Evolutionary conservation across 345 rosid genomes (phyloP), one percentile per base, ranked within the genome.

Genomic region (Clarkia xantiana): DNA sequence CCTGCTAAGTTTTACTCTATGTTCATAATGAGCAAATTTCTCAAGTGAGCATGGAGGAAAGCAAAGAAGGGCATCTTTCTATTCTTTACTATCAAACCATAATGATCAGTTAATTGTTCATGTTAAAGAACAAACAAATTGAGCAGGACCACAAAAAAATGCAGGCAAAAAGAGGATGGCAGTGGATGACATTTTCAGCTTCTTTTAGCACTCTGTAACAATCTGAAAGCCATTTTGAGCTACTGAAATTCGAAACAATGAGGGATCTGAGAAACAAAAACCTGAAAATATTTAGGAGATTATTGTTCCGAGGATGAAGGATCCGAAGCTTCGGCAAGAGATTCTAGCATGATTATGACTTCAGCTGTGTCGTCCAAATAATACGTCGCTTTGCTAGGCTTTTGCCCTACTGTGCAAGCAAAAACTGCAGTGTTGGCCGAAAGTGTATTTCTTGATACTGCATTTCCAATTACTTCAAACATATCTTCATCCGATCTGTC

Each of bases 401-500:
- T 74, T 23, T 77, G 80, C 14, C 80, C 80, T 36, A 77, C 73
- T 7, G 77, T 74, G 58, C 80, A 77, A 17, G 77, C 75, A 49
- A 68, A 71, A 1, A 71, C 72, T 3, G 65, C 61, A 0, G 74
- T 63, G 47, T 64, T 75, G 29, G 71, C 55, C 10, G 74, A 68
- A 42, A 71, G 63, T 14, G 46, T 53, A 19, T 55, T 60, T 5
- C 51, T 66, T 0, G 68, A 62, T 7, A 65, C 50, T 39, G 67
- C 68, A 22, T 40, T 68, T 18, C 58, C 63, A 40, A 79, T 73
- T 9, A 61, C 64, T 65, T 73, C 82, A 62, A 76, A 79, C 82
- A 76, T 79, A 53, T 79, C 76, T 58, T 79, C 82, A 10, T 79
- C 82, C 10, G 79, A 79, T 62, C 82, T 50, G 48, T 79, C 86